Evolutionary conservation across 352 stramenopile genomes (phyloP).

Genomic region (Saprolegnia diclina): DNA sequence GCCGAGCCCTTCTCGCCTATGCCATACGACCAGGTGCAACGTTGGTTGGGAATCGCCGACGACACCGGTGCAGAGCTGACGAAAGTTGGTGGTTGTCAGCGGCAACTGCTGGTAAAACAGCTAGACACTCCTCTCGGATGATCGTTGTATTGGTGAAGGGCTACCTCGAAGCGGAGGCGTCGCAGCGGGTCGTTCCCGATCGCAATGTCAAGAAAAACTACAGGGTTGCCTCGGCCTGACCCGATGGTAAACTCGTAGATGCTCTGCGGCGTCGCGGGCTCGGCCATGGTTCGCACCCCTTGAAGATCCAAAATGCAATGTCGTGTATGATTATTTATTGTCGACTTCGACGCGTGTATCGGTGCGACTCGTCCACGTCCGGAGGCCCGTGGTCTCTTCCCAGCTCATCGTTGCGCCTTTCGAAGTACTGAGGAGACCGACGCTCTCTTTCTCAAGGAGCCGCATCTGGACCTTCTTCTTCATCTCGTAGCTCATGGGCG

Average conservation of each 20-base stretch:
- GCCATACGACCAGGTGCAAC: neutral
- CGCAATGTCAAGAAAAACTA: conserved; percentile 62
- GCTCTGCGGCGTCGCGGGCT: conserved; percentile 26
- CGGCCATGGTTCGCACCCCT: neutral
- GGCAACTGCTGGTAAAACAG: conserved; percentile 72
- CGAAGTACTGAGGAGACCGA: conserved; percentile 10
- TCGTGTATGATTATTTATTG: neutral
- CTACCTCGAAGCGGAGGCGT: conserved; percentile 61
- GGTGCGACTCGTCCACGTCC: conserved; percentile 15
- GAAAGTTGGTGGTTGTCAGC: conserved; percentile 59
- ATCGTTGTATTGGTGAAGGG: neutral
- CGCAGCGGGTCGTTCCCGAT: conserved; percentile 46
- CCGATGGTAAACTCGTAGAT: conserved; percentile 45
- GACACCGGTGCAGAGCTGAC: conserved; percentile 58
- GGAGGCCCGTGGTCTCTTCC: conserved; percentile 19
- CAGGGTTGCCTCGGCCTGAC: conserved; percentile 33
- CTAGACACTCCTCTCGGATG: conserved; percentile 31
- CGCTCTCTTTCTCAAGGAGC: conserved; percentile 7
- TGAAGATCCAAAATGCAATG: neutral
- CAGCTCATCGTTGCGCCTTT: conserved; percentile 19
- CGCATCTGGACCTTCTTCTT: conserved; percentile 27
- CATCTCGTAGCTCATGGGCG: conserved; percentile 7
- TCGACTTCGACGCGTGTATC: neutral
- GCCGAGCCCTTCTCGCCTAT: conserved; percentile 6
- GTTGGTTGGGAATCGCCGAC: neutral